These are phyloP conservation scores for Colletotrichum tropicale DNA, from an alignment of 2,329 filamentous ascomycete genomes.

Conservation along the genomic window DNA sequence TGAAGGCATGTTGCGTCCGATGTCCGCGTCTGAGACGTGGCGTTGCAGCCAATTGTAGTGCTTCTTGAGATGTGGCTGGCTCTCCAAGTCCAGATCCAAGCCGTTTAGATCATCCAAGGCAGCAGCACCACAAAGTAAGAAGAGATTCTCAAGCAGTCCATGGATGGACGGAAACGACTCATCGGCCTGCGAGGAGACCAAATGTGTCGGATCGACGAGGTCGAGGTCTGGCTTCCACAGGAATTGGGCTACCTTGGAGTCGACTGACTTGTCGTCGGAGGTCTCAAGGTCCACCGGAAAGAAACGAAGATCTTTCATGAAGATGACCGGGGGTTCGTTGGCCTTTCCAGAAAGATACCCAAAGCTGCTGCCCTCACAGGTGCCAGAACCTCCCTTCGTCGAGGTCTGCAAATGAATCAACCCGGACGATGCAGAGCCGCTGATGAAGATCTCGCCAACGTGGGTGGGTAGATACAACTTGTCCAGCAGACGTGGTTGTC, in stretches of 20 bases:
- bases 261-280: background rate
- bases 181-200: background rate
- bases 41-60: background rate
- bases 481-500: background rate
- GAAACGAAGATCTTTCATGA: background rate
- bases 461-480: background rate
- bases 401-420: background rate
- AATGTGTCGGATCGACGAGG: background rate
- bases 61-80: background rate
- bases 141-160: background rate
- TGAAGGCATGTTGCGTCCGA: accelerated
- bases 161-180: background rate
- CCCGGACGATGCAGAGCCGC: background rate
- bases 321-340: background rate
- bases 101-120: background rate
- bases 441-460: background rate
- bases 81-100: background rate
- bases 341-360: accelerated
- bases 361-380: background rate
- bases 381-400: background rate
- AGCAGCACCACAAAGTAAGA: background rate
- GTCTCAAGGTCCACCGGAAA: background rate
- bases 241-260: background rate
- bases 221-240: background rate
- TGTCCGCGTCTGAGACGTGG: background rate